Evolutionary conservation across 164 flowering plant species (phyloP).

Genomic region (Annona cherimola): DNA sequence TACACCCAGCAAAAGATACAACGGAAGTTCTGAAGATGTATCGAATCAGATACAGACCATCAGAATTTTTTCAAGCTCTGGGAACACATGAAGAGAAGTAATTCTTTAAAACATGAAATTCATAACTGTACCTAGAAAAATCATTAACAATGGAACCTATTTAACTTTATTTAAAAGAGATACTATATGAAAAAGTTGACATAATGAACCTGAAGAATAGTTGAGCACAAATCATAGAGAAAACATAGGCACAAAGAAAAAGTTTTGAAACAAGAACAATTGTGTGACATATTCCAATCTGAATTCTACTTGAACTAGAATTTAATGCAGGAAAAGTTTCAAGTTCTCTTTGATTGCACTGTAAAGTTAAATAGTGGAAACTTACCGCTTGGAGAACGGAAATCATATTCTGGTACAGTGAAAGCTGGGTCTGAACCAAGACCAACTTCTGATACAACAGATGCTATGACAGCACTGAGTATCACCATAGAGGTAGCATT

Average conservation of each 20-base stretch:
- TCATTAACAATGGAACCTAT: no score
- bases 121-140: neutral
- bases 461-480: conserved; percentile 89
- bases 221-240: neutral
- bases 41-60: conserved; percentile 11
- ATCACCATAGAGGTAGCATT: conserved; percentile 93
- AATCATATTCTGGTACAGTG: conserved; percentile 84
- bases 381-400: conserved; percentile 84
- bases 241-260: neutral
- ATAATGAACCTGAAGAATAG: neutral
- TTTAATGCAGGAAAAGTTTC: neutral
- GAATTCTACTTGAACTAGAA: neutral
- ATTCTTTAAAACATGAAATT: neutral
- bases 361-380: neutral
- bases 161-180: no score
- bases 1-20: conserved; percentile 85
- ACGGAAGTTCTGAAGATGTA: conserved; percentile 75
- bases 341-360: neutral
- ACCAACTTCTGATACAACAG: conserved; percentile 80
- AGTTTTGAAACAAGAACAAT: neutral
- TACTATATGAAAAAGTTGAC: no score
- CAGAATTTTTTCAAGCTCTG: neutral
- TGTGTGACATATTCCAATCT: neutral
- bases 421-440: conserved; percentile 93
- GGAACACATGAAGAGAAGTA: neutral